Conservation (phyloP, 768 basidiomycete genomes). For the Sporobolomyces roseus region DNA sequence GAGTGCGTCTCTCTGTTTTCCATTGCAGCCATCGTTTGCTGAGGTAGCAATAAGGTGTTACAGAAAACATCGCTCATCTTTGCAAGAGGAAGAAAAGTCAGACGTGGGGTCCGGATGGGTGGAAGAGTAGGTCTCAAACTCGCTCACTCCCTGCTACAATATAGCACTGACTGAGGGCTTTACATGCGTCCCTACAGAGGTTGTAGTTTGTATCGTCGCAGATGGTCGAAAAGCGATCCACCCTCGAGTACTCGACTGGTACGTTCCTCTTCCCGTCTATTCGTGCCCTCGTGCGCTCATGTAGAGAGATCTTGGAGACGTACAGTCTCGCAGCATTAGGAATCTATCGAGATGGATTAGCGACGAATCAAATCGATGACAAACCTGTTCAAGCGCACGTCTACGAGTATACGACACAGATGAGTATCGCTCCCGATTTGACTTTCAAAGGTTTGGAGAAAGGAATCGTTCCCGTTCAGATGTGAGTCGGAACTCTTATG, state of each 20-base stretch:
- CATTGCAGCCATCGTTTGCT: too few relatives aligned
- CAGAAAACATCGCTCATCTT: constrained; percentile 51
- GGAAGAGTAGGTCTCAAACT: constrained; percentile 48
- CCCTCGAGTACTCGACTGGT: constrained; percentile 62
- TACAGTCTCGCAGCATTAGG: constrained; percentile 67
- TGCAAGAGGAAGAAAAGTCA: constrained; percentile 48
- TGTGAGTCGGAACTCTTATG: constrained; percentile 50
- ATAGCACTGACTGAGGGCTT: too few relatives aligned
- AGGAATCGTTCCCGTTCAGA: constrained; percentile 84
- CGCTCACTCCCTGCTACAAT: too few relatives aligned
- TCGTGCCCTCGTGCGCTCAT: constrained; percentile 52
- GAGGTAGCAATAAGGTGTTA: constrained; percentile 14
- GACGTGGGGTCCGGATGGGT: constrained; percentile 50
- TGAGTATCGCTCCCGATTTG: constrained; percentile 72
- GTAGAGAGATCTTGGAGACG: constrained; percentile 46
- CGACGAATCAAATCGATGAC: constrained; percentile 54
- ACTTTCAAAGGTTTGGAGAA: constrained; percentile 79
- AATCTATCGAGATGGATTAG: constrained; percentile 45
- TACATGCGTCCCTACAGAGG: too few relatives aligned
- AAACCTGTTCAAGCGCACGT: constrained; percentile 70
- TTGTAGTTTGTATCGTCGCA: constrained; percentile 50
- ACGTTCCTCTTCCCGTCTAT: background rate
- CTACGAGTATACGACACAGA: constrained; percentile 83
- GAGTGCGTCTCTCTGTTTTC: constrained; percentile 40
- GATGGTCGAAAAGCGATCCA: constrained; percentile 52